phyloP scores from a whole-genome alignment of 192 early-diverging fungal species.

The Coemansia sp. region DNA sequence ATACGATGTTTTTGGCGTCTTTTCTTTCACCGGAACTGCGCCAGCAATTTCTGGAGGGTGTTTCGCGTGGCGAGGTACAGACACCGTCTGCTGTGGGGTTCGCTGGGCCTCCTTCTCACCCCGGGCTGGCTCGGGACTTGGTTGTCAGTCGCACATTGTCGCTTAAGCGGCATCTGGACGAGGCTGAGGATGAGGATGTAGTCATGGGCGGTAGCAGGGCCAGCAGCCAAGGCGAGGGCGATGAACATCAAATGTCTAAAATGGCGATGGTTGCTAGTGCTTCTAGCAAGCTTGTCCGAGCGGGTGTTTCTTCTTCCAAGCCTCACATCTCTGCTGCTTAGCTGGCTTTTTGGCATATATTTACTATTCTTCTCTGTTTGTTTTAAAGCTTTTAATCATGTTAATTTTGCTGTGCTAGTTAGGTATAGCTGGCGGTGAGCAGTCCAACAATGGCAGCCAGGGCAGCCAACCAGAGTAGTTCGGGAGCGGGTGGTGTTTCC shows the following conservation, averaged over 20 bases:
- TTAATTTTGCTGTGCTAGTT: not conserved
- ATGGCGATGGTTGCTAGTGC: not conserved
- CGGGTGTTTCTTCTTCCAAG: conserved; percentile 20
- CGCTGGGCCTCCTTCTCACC: not conserved
- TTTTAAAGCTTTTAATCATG: not conserved
- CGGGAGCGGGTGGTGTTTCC: not conserved
- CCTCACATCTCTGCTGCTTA: conserved; percentile 26
- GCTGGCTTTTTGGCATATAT: not conserved
- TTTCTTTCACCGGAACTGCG: conserved; percentile 35
- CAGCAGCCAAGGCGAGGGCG: conserved; percentile 17
- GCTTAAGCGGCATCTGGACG: conserved; percentile 45
- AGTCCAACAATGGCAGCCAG: not conserved
- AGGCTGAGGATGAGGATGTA: conserved; percentile 24
- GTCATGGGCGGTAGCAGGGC: conserved; percentile 14
- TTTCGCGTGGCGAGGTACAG: not conserved
- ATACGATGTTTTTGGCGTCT: conserved; percentile 32
- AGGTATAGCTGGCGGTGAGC: not conserved
- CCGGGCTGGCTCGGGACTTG: not conserved
- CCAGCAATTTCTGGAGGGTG: conserved; percentile 10
- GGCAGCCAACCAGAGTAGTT: not conserved
- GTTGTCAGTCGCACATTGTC: conserved; percentile 15
- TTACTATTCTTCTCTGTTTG: not conserved
- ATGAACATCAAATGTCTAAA: conserved; percentile 15
- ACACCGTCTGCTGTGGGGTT: not conserved
- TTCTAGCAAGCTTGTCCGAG: conserved; percentile 39